Conservation (phyloP, 768 basidiomycete genomes). For the Vararia minispora region DNA sequence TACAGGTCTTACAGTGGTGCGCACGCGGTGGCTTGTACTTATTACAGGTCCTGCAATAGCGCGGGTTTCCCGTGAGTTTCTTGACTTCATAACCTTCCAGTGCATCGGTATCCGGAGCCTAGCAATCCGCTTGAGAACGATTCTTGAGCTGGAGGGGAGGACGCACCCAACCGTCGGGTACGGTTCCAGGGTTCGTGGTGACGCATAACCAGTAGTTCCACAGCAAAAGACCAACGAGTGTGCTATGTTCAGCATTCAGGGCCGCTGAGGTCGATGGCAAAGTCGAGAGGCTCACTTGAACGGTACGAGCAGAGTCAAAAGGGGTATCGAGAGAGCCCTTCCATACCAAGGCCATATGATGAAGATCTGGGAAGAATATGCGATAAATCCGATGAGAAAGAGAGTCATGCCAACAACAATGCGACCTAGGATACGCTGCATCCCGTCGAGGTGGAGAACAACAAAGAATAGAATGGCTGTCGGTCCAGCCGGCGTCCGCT, state of each 20-base stretch:
- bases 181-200: constrained; percentile 71
- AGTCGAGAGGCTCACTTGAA: constrained; percentile 64
- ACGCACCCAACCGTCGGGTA: constrained; percentile 71
- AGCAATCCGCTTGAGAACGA: background rate
- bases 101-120: constrained; percentile 65
- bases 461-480: no score
- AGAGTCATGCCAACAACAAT: constrained; percentile 61
- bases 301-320: constrained; percentile 66
- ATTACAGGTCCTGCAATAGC: constrained; percentile 82
- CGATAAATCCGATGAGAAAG: constrained; percentile 73
- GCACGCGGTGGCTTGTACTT: constrained; percentile 80
- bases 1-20: constrained; percentile 89
- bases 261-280: constrained; percentile 3
- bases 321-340: constrained; percentile 55
- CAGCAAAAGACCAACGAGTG: constrained; percentile 63
- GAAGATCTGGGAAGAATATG: constrained; percentile 82
- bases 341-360: constrained; percentile 94
- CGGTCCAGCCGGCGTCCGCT: no score
- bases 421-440: constrained; percentile 41
- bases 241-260: constrained; percentile 29
- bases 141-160: background rate
- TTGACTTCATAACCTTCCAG: constrained; percentile 83
- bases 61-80: constrained; percentile 68
- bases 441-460: no score
- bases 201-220: constrained; percentile 89